Conservation (phyloP, 2,329 filamentous ascomycete genomes). For the Coccinonectria pachysandricola region DNA sequence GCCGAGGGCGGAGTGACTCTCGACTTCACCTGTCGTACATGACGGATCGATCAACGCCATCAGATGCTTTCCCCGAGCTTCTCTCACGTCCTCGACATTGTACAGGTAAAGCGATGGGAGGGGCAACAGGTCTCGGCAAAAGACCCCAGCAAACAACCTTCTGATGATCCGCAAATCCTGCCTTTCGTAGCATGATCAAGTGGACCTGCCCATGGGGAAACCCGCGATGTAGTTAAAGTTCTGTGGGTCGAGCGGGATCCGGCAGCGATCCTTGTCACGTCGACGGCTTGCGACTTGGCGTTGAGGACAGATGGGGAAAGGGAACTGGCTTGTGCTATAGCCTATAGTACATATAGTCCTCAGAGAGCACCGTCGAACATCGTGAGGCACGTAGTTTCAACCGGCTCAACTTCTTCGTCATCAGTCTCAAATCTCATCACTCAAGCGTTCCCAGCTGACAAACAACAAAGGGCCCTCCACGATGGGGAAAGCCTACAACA, state of each 20-base stretch:
- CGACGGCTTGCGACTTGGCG: constrained; percentile 1
- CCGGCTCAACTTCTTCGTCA: not conserved
- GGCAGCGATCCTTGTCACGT: constrained; percentile 2
- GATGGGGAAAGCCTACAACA: constrained; percentile 31
- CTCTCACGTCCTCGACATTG: no score
- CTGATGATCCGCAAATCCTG: constrained; percentile 5
- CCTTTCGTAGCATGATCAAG: constrained; percentile 6
- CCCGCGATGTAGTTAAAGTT: constrained; percentile 6
- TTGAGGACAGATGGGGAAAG: constrained; percentile 3
- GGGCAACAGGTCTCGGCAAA: constrained; percentile 2
- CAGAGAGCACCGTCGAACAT: not conserved
- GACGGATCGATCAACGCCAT: no score
- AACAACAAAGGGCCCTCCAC: constrained; percentile 1
- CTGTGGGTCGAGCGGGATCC: constrained; percentile 4
- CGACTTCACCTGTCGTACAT: no score
- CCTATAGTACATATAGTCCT: constrained; percentile 11
- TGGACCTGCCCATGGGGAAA: constrained; percentile 8
- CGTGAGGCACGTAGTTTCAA: not conserved
- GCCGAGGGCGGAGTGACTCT: no score
- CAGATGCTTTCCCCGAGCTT: no score
- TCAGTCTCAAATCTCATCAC: not conserved
- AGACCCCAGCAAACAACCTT: constrained; percentile 2
- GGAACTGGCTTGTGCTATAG: no score
- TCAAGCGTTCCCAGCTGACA: not conserved
- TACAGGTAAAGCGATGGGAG: no score